phyloP scores from a whole-genome alignment of 768 basidiomycete genomes.

The Strobilomyces dryophilus region DNA sequence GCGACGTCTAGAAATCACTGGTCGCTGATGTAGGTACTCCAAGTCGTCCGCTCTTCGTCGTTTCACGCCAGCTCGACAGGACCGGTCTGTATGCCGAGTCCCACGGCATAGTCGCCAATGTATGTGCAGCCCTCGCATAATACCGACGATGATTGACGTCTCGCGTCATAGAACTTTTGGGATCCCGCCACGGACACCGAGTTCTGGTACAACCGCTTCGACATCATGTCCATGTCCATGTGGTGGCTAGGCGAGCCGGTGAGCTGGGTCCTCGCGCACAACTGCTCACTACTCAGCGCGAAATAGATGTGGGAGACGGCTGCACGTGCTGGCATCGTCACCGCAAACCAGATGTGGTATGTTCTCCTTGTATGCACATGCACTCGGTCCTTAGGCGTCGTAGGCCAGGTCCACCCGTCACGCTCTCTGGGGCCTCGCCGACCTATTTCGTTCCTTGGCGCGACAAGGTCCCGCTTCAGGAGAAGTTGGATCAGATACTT shows the following conservation, averaged over 20 bases:
- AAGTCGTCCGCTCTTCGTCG: neutral
- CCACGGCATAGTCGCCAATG: constrained; percentile 89
- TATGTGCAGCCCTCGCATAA: constrained; percentile 29
- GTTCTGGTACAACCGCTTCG: constrained; percentile 67
- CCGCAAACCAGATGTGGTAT: constrained; percentile 92
- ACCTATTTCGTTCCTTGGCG: constrained; percentile 81
- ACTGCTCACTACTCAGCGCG: neutral
- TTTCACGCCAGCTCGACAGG: constrained; percentile 39
- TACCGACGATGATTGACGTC: neutral
- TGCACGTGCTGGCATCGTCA: constrained; percentile 61
- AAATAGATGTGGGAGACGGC: constrained; percentile 89
- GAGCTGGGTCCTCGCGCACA: constrained; percentile 21
- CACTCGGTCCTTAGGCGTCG: neutral
- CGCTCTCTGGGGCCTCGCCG: constrained; percentile 56
- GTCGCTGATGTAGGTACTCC: constrained; percentile 62
- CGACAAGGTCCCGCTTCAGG: constrained; percentile 49
- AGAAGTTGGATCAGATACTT: constrained; percentile 75
- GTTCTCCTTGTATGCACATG: constrained; percentile 21
- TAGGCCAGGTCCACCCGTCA: constrained; percentile 83
- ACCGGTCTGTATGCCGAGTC: constrained; percentile 88
- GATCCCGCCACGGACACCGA: constrained; percentile 60
- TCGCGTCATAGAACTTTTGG: constrained; percentile 68
- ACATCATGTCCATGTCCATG: constrained; percentile 56
- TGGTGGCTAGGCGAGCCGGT: constrained; percentile 96
- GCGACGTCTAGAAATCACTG: constrained; percentile 73